These are phyloP conservation scores for Aquilaria yunnanensis DNA, from an alignment of 345 rosid species.

Conservation along the genomic window DNA sequence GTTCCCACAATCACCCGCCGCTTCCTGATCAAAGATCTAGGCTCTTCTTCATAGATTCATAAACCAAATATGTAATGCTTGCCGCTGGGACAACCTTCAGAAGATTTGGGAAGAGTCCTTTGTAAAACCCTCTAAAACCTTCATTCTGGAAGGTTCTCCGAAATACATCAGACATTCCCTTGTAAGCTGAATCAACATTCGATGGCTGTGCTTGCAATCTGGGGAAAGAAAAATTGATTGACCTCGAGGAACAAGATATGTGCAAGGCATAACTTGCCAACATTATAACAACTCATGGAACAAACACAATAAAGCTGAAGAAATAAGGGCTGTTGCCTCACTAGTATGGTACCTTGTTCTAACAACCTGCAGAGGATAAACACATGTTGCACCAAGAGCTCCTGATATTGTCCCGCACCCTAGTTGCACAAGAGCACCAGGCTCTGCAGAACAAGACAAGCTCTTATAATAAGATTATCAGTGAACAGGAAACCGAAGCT, in stretches of 20 bases:
- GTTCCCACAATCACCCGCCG: neutral
- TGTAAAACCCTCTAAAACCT: slow-evolving; percentile 84
- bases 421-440: slow-evolving; percentile 84
- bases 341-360: slow-evolving; percentile 65
- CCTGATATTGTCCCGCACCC: slow-evolving; percentile 92
- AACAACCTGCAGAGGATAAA: slow-evolving; percentile 90
- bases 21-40: slow-evolving; percentile 44
- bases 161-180: slow-evolving; percentile 81
- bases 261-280: no score
- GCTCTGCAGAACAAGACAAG: slow-evolving; percentile 37
- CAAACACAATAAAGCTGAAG: neutral
- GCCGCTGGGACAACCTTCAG: slow-evolving; percentile 65
- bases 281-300: neutral
- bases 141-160: slow-evolving; percentile 66
- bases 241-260: neutral
- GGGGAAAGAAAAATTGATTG: slow-evolving; percentile 13
- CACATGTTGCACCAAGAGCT: slow-evolving; percentile 90
- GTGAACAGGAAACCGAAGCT: neutral
- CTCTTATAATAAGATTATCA: slow-evolving; percentile 1
- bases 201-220: slow-evolving; percentile 92
- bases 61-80: slow-evolving; percentile 48
- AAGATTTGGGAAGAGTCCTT: slow-evolving; percentile 88
- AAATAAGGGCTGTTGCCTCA: neutral
- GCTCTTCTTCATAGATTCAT: slow-evolving; percentile 88
- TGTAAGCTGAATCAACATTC: slow-evolving; percentile 36